Evolutionary conservation across 108 stramenopile genomes (phyloP).

Genomic region (Schizochytrium sp.): DNA sequence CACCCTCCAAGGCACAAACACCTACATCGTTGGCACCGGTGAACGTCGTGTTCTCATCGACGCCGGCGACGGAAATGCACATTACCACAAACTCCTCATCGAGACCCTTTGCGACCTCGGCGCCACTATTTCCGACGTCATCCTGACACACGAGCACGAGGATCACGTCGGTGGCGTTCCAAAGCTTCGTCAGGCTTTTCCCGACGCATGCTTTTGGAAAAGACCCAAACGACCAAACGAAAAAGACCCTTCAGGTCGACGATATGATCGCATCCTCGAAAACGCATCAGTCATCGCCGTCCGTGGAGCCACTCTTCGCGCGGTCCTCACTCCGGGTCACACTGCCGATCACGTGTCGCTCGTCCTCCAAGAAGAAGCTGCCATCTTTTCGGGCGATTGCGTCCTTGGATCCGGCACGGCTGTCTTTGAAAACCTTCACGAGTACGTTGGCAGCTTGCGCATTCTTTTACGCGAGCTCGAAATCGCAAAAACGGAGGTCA

Average conservation of each 20-base stretch:
- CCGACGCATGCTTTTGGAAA: not conserved
- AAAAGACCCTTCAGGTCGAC: not conserved
- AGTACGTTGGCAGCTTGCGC: conserved; percentile 17
- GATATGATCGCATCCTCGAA: not conserved
- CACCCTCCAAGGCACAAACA: conserved; percentile 43
- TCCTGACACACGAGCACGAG: conserved; percentile 28
- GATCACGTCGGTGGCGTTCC: conserved; percentile 28
- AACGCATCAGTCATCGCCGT: not conserved
- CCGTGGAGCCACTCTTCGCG: not conserved
- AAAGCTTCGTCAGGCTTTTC: not conserved
- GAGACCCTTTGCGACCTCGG: conserved; percentile 21
- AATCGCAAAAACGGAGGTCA: not conserved
- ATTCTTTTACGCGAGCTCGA: not conserved
- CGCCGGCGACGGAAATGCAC: conserved; percentile 35
- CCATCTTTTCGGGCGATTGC: conserved; percentile 25
- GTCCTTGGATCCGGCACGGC: conserved; percentile 30
- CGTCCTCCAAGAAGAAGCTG: conserved; percentile 18
- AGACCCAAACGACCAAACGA: not conserved
- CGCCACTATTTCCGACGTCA: not conserved
- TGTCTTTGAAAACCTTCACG: conserved; percentile 26
- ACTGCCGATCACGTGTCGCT: conserved; percentile 24
- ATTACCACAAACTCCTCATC: conserved; percentile 18
- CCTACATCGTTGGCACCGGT: conserved; percentile 41
- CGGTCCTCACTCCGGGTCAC: conserved; percentile 29
- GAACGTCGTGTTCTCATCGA: conserved; percentile 26